A percentile compares a stretch with the other conserved stretches of the same genome.
Evolutionary conservation across 768 basidiomycete genomes (phyloP).

Genomic region (Saitozyma podzolica): DNA sequence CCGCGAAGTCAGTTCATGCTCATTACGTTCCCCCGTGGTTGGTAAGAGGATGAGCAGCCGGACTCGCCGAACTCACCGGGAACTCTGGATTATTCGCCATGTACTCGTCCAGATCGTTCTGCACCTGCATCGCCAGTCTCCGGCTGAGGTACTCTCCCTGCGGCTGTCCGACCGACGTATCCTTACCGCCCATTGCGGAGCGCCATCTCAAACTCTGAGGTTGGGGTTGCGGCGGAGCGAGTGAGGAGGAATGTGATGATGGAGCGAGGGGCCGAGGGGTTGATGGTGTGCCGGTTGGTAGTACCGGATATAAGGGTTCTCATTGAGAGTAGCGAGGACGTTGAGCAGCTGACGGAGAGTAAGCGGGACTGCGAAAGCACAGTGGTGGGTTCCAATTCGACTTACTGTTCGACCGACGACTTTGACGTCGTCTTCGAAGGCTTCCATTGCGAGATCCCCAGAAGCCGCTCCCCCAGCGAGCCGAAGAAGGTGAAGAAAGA

Average conservation of each 20-base stretch:
- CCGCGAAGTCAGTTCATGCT: neutral
- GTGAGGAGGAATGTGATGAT: constrained; percentile 15
- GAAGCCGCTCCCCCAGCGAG: constrained; percentile 72
- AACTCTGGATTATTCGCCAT: constrained; percentile 83
- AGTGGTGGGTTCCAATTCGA: neutral
- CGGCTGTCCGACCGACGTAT: neutral
- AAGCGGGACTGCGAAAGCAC: constrained; percentile 1
- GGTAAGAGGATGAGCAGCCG: constrained; percentile 1
- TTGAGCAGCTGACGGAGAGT: constrained; percentile 68
- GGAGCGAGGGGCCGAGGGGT: constrained; percentile 74
- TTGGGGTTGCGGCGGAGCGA: constrained; percentile 24
- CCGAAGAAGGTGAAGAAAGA: constrained; percentile 87
- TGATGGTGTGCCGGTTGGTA: constrained; percentile 79
- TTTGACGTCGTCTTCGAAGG: constrained; percentile 83
- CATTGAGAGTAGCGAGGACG: constrained; percentile 82
- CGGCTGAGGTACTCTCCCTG: constrained; percentile 70
- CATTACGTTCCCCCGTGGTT: neutral
- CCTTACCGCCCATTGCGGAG: constrained; percentile 33
- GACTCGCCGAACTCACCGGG: constrained; percentile 61
- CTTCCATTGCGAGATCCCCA: constrained; percentile 66
- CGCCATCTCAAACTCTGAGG: constrained; percentile 46
- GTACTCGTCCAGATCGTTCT: constrained; percentile 79
- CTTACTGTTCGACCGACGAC: constrained; percentile 58
- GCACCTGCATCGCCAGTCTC: constrained; percentile 80
- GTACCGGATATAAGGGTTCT: constrained; percentile 90